phyloP scores from a whole-genome alignment of 345 rosid species.

The Salix brachista region DNA sequence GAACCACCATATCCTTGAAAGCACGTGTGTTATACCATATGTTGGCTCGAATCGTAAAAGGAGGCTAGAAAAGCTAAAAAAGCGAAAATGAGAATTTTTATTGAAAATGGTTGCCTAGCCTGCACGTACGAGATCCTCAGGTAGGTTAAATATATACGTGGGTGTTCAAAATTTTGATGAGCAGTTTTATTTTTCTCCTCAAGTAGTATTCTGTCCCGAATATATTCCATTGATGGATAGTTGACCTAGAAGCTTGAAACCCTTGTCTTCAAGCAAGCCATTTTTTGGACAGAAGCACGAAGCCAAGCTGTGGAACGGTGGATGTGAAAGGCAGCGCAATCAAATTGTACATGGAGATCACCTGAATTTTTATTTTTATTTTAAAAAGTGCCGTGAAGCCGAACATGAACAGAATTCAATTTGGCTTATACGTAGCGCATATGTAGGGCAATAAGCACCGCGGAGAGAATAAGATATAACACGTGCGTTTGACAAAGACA shows the following conservation, averaged over 20 bases:
- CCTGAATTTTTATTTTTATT: background rate
- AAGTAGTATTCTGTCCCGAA: too few relatives aligned
- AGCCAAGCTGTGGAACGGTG: background rate
- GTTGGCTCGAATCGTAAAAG: background rate
- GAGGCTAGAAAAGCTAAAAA: background rate
- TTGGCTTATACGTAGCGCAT: constrained; percentile 11
- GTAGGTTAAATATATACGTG: too few relatives aligned
- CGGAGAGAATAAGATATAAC: constrained; percentile 10
- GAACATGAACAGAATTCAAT: constrained; percentile 20
- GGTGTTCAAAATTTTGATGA: background rate
- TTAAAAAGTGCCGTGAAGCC: constrained; percentile 19
- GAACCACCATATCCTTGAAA: background rate
- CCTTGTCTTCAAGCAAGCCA: constrained; percentile 14
- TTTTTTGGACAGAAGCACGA: background rate
- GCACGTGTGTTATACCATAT: background rate
- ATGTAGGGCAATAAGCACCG: constrained; percentile 3
- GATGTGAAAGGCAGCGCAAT: constrained; percentile 8
- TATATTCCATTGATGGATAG: background rate
- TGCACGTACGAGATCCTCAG: too few relatives aligned
- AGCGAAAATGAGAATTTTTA: background rate
- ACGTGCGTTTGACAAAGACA: constrained; percentile 12
- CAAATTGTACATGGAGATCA: background rate
- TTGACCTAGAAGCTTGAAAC: background rate
- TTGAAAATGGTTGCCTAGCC: too few relatives aligned
- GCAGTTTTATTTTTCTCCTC: background rate